phyloP scores from a whole-genome alignment of 148 eudicot genomes.

The Chenopodium formosanum region DNA sequence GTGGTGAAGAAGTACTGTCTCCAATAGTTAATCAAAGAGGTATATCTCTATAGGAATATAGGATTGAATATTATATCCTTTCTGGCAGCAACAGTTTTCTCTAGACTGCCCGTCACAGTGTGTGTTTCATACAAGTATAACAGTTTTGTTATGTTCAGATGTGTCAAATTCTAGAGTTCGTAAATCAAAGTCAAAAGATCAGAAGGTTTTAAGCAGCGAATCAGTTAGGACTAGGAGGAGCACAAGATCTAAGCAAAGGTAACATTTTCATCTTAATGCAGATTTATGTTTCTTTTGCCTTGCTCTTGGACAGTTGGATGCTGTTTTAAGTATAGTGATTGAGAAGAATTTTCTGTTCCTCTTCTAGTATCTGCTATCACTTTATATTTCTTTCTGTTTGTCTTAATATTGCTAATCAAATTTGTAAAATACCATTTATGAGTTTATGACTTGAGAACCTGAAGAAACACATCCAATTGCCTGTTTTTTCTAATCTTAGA shows the following conservation, averaged over 20 bases:
- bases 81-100: slow-evolving; percentile 5
- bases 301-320: not conserved
- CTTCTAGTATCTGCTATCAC: no score
- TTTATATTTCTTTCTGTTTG: no score
- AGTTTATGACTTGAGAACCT: no score
- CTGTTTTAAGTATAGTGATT: not conserved
- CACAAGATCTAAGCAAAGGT: slow-evolving; percentile 59
- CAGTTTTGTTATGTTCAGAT: slow-evolving; percentile 39
- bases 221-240: slow-evolving; percentile 44
- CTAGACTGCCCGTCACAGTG: not conserved
- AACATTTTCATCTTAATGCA: not conserved
- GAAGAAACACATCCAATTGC: no score
- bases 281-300: not conserved
- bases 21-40: slow-evolving; percentile 45
- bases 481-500: no score
- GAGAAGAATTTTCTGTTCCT: no score
- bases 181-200: slow-evolving; percentile 41
- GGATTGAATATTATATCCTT: not conserved
- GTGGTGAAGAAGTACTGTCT: slow-evolving; percentile 59
- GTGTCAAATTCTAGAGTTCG: slow-evolving; percentile 42
- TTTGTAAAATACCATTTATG: no score
- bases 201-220: slow-evolving; percentile 29
- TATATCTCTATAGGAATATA: slow-evolving; percentile 11
- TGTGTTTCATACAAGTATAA: not conserved
- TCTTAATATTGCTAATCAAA: no score